Conservation (phyloP, 2,329 filamentous ascomycete genomes). For the Drechslerella dactyloides region DNA sequence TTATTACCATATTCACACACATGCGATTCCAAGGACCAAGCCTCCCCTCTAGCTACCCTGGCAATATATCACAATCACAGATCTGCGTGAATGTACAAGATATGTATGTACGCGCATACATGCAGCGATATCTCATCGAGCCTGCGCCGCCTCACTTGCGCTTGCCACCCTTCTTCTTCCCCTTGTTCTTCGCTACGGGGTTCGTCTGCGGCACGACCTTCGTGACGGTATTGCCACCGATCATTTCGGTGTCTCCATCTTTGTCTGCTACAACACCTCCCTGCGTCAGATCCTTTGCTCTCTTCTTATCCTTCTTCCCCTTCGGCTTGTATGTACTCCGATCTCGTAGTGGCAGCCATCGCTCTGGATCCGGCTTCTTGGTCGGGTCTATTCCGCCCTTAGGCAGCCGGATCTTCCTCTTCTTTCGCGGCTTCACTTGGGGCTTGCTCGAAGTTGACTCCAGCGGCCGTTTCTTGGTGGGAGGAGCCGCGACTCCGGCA, state of each 20-base stretch:
- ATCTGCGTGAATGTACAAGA: too few species aligned
- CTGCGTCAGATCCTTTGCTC: conserved; percentile 78
- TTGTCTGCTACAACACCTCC: conserved; percentile 77
- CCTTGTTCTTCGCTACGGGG: conserved; percentile 28
- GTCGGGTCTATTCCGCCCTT: conserved; percentile 73
- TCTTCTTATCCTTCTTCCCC: conserved; percentile 89
- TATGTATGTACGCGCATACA: not conserved
- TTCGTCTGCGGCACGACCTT: conserved; percentile 32
- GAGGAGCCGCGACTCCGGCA: conserved; percentile 68
- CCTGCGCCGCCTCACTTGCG: conserved; percentile 19
- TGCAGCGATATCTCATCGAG: not conserved
- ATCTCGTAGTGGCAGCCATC: conserved; percentile 91
- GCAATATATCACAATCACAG: not conserved
- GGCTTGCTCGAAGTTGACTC: conserved; percentile 59
- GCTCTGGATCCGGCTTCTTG: conserved; percentile 84
- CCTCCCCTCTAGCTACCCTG: not conserved
- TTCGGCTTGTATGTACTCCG: conserved; percentile 87
- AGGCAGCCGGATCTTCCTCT: conserved; percentile 66
- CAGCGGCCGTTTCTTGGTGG: conserved; percentile 62
- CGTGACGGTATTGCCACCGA: conserved; percentile 47
- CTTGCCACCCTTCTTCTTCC: conserved; percentile 46
- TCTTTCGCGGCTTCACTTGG: conserved; percentile 64
- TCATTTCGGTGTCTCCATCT: conserved; percentile 49
- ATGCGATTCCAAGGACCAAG: conserved; percentile 16
- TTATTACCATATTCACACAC: conserved; percentile 28